Base-by-base conservation (phyloP, 2,329 filamentous ascomycete genomes). In the Xylaria sp. region DNA sequence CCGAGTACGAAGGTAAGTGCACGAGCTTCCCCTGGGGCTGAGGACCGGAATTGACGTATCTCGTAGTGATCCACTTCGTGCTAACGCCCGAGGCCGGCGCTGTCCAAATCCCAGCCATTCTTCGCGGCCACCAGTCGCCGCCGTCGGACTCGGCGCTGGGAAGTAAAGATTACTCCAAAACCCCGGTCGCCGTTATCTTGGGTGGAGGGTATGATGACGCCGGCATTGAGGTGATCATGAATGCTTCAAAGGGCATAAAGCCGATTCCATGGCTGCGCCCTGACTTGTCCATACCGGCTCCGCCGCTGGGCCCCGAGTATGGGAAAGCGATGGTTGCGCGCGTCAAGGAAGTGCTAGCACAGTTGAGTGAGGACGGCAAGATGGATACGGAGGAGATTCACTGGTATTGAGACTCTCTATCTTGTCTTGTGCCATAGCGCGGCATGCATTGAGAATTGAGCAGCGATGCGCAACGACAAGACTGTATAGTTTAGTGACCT, bases 61-160 rank as follows among this genome's bases (percentile, higher is more conserved):
- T 10, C 1, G 15, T 13, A 76, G 75, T 74, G 25, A 75, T 74
- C 28, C 74, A 76, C 44, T 75, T 77, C n/a, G 60, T 76, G 41
- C 63, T 73, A 66, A 59, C 57, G 0, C 59, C 72, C 20, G 72
- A 75, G 56, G 51, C 56, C 20, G 74, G 70, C 20, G 60, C 37
- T 2, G 23, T 46, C 8, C 61, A 76, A 63, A 73, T 76, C 56
- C 63, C 63, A 34, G 63, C 63, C 8, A 59, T 65, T 20, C 69
- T 76, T 20, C 44, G 51, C 18, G 74, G 75, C 5, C 66, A 74
- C 6, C 55, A 63, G 31, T 57, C 66, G 9, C 64, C 68, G 0
- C 15, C 72, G 5, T 67, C 70, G 0, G 64, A 74, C 50, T 72
- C 69, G 3, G 58, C 56, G 8, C 57, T 76, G 28, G 75, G 75